Conservation (phyloP, 768 basidiomycete species). For the Lentinula edodes region DNA sequence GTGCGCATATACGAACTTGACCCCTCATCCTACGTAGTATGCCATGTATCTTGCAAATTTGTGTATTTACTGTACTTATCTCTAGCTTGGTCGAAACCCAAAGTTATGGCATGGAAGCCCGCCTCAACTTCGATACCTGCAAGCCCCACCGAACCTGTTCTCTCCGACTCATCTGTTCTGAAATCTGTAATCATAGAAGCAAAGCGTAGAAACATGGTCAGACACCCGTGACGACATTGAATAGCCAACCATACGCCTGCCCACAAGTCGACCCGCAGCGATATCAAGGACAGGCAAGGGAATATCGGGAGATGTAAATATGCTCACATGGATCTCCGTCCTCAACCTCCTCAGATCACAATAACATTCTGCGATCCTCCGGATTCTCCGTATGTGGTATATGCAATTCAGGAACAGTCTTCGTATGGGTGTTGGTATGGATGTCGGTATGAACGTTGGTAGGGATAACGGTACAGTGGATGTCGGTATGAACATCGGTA, state of each 20-base stretch:
- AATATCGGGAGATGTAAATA: background rate
- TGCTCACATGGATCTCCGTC: background rate
- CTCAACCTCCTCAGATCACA: background rate
- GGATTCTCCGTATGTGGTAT: background rate
- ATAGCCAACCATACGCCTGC: no score
- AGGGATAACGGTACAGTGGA: no score
- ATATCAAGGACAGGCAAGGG: no score
- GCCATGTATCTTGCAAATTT: no score
- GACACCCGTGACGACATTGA: no score
- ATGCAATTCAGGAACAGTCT: background rate
- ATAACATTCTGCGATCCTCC: background rate
- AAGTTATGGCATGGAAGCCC: background rate
- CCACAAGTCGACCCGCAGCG: no score
- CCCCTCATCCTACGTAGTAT: no score
- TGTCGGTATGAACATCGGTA: no score
- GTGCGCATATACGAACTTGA: no score
- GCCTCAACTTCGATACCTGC: background rate
- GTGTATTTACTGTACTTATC: no score
- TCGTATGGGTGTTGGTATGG: background rate
- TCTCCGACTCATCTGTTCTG: background rate
- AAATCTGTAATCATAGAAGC: background rate
- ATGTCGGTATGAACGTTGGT: no score
- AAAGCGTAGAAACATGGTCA: background rate
- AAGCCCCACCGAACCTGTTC: background rate
- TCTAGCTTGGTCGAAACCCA: no score